Evolutionary conservation across 306 rosid genomes (phyloP).

Genomic region (Clitoria ternatea): DNA sequence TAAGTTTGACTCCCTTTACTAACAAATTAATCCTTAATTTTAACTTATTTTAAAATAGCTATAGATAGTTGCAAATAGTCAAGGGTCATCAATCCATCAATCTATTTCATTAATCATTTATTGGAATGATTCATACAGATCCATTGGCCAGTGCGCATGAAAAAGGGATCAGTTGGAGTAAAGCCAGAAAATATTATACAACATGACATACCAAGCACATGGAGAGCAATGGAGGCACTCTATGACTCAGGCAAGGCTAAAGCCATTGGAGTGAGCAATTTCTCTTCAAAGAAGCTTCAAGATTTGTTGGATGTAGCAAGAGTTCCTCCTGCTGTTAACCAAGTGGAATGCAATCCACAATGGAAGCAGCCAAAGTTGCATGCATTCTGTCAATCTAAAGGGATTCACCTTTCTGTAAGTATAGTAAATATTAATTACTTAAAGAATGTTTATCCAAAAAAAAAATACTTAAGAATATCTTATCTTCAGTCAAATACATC

Average conservation of each 20-base stretch:
- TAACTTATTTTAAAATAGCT: too few relatives aligned
- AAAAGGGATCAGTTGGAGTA: not conserved
- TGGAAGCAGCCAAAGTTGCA: conserved; percentile 5
- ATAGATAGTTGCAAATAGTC: too few relatives aligned
- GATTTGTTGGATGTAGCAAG: not conserved
- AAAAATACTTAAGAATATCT: too few relatives aligned
- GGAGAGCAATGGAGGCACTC: not conserved
- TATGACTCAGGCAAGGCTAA: not conserved
- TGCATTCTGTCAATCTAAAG: conserved; percentile 8
- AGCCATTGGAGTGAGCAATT: not conserved
- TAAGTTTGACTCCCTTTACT: too few relatives aligned
- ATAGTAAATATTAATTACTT: not conserved
- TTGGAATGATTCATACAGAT: not conserved
- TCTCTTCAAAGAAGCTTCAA: not conserved
- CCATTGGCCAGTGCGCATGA: not conserved
- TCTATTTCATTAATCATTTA: not conserved
- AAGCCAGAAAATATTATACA: not conserved
- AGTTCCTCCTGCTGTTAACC: not conserved
- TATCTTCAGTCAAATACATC: not conserved
- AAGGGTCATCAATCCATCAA: not conserved
- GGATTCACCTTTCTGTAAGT: conserved; percentile 13
- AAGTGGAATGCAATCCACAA: not conserved
- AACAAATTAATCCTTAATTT: too few relatives aligned
- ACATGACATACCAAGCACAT: not conserved
- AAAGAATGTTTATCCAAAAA: not conserved